Evolutionary conservation across 2,329 filamentous ascomycete species (phyloP).

Genomic region (Drechslera avenae): DNA sequence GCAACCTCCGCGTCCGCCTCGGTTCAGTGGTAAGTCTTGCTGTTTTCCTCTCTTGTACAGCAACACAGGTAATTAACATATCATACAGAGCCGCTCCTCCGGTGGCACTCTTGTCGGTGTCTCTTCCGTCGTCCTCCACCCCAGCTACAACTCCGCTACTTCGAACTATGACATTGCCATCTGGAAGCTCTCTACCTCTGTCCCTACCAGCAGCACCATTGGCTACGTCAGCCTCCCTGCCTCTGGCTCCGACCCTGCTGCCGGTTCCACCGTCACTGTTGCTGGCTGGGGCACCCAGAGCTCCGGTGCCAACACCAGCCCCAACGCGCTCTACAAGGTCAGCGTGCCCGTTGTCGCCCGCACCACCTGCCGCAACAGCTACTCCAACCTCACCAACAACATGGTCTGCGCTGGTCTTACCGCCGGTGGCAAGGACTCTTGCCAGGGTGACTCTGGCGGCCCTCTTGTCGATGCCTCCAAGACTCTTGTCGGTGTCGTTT

Average conservation of each 20-base stretch:
- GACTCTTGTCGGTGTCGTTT: conserved; percentile 13
- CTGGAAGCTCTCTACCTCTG: conserved; percentile 31
- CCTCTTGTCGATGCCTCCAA: conserved; percentile 27
- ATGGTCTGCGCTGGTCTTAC: conserved; percentile 38
- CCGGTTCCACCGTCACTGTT: conserved; percentile 25
- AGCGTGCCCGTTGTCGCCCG: conserved; percentile 36
- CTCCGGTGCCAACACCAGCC: conserved; percentile 14
- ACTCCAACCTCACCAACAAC: conserved; percentile 28
- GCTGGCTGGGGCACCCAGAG: conserved; percentile 35
- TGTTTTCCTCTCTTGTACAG: no score
- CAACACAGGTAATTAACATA: neutral
- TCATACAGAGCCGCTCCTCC: conserved; percentile 21
- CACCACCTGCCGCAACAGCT: conserved; percentile 26
- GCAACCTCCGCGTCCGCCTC: conserved; percentile 21
- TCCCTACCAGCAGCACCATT: conserved; percentile 33
- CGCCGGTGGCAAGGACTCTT: conserved; percentile 39
- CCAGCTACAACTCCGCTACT: conserved; percentile 21
- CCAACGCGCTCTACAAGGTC: conserved; percentile 32
- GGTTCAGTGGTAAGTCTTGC: conserved; percentile 26
- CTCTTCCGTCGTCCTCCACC: conserved; percentile 26
- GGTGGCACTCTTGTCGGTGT: conserved; percentile 29
- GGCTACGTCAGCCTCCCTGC: conserved; percentile 29
- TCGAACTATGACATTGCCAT: conserved; percentile 33
- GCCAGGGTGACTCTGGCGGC: conserved; percentile 42
- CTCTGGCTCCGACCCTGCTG: conserved; percentile 29